Conservation (phyloP, 2,329 filamentous ascomycete genomes). For the Aspergillus fischeri region DNA sequence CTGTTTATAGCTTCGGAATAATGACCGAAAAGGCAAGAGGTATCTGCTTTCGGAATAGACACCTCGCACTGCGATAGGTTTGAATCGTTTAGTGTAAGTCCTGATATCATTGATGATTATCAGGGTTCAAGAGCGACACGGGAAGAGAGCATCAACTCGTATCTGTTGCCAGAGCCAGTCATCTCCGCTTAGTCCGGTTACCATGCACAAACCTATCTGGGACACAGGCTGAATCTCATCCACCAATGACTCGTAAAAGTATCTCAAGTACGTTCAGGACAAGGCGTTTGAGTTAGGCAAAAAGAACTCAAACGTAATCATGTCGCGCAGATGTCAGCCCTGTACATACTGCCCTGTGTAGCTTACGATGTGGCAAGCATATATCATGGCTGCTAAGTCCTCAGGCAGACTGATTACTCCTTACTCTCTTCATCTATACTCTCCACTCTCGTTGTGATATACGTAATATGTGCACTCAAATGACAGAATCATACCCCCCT, state of each 20-base stretch:
- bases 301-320: background rate
- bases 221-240: background rate
- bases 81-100: background rate
- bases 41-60: background rate
- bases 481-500: background rate
- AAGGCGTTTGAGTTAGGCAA: background rate
- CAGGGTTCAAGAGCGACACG: background rate
- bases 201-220: background rate
- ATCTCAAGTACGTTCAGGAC: background rate
- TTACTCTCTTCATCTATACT: background rate
- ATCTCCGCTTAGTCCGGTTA: background rate
- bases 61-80: background rate
- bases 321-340: background rate
- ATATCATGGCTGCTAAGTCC: background rate
- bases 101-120: background rate
- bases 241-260: background rate
- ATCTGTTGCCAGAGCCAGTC: background rate
- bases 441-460: background rate
- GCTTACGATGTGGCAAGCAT: background rate
- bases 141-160: background rate
- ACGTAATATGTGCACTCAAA: background rate
- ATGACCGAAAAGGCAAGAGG: background rate
- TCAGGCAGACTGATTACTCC: background rate
- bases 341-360: background rate
- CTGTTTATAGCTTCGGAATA: background rate